These are phyloP conservation scores for Phytophthora fragariaefolia DNA, from an alignment of 352 stramenopile genomes.

Conservation along the genomic window DNA sequence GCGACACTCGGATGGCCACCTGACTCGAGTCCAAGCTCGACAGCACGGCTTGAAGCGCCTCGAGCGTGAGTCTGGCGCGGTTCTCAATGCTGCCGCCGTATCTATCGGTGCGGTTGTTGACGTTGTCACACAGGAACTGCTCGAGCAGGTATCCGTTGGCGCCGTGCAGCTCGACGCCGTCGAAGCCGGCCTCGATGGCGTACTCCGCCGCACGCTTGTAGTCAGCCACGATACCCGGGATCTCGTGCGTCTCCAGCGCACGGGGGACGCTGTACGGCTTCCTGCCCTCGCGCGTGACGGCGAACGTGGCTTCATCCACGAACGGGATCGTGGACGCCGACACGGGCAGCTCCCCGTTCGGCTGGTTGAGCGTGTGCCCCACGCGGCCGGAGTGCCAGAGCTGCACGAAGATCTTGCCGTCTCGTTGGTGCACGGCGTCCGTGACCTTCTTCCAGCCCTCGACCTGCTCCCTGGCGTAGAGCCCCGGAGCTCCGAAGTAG, in stretches of 20 bases:
- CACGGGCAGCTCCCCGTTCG: constrained; percentile 53
- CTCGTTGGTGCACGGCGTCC: constrained; percentile 75
- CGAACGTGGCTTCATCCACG: constrained; percentile 19
- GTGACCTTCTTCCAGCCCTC: constrained; percentile 65
- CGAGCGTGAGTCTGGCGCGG: constrained; percentile 63
- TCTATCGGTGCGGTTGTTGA: constrained; percentile 32
- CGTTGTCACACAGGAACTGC: constrained; percentile 38
- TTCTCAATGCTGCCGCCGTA: constrained; percentile 83
- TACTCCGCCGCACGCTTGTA: constrained; percentile 30
- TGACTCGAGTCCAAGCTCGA: constrained; percentile 36
- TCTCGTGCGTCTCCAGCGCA: constrained; percentile 73
- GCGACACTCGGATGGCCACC: constrained; percentile 43
- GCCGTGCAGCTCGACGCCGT: constrained; percentile 39
- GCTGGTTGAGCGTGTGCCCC: constrained; percentile 67
- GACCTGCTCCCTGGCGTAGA: constrained; percentile 58
- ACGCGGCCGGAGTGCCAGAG: constrained; percentile 87
- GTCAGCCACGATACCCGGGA: constrained; percentile 45
- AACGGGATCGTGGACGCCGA: constrained; percentile 44
- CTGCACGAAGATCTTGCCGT: constrained; percentile 84
- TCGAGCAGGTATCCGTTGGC: constrained; percentile 40
- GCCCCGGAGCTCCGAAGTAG: constrained; percentile 54
- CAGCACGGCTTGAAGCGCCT: constrained; percentile 58
- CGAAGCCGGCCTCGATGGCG: constrained; percentile 33
- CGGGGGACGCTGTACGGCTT: constrained; percentile 57
- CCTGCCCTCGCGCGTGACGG: constrained; percentile 35